Evolutionary conservation across 768 basidiomycete genomes (phyloP).

Genomic region (Gloeopeniophorella convolvens): DNA sequence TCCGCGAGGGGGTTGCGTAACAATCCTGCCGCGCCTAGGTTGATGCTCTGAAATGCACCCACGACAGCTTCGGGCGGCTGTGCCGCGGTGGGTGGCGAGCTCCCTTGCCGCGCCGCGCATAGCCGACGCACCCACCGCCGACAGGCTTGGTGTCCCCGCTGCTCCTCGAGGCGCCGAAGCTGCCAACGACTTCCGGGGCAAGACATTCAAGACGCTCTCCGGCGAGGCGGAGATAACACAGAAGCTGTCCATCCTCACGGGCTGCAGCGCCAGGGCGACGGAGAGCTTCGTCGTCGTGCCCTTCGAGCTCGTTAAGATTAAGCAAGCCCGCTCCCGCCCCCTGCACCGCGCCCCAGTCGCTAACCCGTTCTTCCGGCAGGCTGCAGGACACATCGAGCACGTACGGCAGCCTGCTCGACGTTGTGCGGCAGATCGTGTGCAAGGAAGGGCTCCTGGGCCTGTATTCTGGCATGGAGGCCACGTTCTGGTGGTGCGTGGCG

Average conservation of each 20-base stretch:
- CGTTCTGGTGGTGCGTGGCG: constrained; percentile 80
- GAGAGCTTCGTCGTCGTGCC: constrained; percentile 95
- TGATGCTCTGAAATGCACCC: constrained; percentile 4
- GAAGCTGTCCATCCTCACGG: constrained; percentile 77
- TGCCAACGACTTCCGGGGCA: constrained; percentile 95
- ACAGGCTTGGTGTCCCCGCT: too few species aligned
- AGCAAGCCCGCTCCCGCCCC: constrained; percentile 32
- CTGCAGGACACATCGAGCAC: constrained; percentile 91
- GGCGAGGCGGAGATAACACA: constrained; percentile 87
- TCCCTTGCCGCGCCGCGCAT: too few species aligned
- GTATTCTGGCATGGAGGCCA: constrained; percentile 94
- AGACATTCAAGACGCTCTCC: constrained; percentile 51
- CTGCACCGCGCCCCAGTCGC: not conserved
- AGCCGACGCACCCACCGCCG: too few species aligned
- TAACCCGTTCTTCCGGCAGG: constrained; percentile 30
- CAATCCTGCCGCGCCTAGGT: constrained; percentile 5
- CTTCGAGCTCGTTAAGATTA: constrained; percentile 93
- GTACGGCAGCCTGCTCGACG: constrained; percentile 88
- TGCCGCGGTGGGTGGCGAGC: constrained; percentile 67
- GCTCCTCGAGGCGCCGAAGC: constrained; percentile 91
- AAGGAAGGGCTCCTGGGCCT: constrained; percentile 83
- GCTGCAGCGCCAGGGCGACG: constrained; percentile 91
- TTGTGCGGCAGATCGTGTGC: constrained; percentile 69
- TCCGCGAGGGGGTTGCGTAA: constrained; percentile 78
- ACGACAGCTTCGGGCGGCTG: constrained; percentile 61